Base-by-base conservation (phyloP, 192 early-diverging fungal genomes). In the Dissophora globulifera region DNA sequence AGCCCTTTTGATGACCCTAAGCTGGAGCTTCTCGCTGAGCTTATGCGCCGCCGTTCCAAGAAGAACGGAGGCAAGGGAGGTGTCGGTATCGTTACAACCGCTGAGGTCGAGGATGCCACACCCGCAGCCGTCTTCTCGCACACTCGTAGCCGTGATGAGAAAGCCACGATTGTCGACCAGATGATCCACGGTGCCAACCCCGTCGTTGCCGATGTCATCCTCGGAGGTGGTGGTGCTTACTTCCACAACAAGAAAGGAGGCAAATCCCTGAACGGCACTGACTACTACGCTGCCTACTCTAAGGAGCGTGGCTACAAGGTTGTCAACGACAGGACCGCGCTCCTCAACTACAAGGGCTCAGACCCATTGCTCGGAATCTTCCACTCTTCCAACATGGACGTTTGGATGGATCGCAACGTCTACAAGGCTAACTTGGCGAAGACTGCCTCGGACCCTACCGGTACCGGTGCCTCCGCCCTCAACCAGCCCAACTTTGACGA, bases 41-140 rank as follows among this genome's bases (percentile, higher is more conserved):
- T 86, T 32, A 72, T 90, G 62, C 88, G 88, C 58, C 84, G 87
- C 58, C 75, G 79, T 25, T 80, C 82, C 54, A 81, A 86, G 60
- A 81, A 82, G 67, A 76, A 74, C 49, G 78, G 81, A 78, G 69
- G 58, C 4, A 0, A 31, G 17, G 82, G 80, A 67, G 87, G 86
- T 74, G 83, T 90, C 47, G 88, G 88, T 65, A 85, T 90, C 43
- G 88, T 90, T 42, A 79, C 86, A 53, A 90, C 88, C 45, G 85
- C 88, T 42, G 78, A 82, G 56, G 54, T 85, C 54, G 67, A 85
- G 62, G 88, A 90, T 62, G 88, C 88, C 45, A 90, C 88, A 19
- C 88, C 89, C 55, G 86, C 89, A 50, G 88, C 89, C 33, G 80
- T 89, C 46, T 86, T 54, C 38, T 29, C 83, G 26, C 87, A 90